A percentile compares a stretch with the other conserved stretches of the same genome.
These are phyloP conservation scores for Skeletonema menzelii DNA, from an alignment of 108 stramenopile genomes.

Conservation along the genomic window DNA sequence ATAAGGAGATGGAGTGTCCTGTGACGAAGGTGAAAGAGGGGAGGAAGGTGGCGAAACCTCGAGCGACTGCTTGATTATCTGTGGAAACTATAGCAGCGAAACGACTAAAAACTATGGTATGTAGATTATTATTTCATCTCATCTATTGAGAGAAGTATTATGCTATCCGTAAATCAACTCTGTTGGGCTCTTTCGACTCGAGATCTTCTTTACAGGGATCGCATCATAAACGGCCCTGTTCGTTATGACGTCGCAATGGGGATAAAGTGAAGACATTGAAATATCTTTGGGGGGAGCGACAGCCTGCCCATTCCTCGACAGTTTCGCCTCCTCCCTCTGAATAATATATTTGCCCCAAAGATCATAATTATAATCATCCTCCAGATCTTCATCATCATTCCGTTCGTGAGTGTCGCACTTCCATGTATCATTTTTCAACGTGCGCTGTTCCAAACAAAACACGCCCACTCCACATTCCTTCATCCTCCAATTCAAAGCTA, in stretches of 20 bases:
- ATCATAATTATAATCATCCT: constrained; percentile 48
- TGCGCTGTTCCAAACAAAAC: constrained; percentile 38
- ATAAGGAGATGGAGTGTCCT: constrained; percentile 95
- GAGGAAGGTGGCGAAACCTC: constrained; percentile 90
- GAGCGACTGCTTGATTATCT: neutral
- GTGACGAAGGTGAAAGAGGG: constrained; percentile 70
- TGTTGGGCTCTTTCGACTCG: constrained; percentile 46
- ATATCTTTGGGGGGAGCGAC: constrained; percentile 52
- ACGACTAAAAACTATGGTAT: neutral
- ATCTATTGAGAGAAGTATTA: neutral
- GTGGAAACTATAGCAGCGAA: neutral
- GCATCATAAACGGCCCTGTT: constrained; percentile 61
- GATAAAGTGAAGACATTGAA: constrained; percentile 64
- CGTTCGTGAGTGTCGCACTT: constrained; percentile 44
- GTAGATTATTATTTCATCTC: neutral
- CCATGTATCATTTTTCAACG: constrained; percentile 27
- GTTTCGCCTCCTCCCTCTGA: neutral
- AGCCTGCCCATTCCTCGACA: neutral
- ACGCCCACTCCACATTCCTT: constrained; percentile 51
- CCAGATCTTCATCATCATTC: constrained; percentile 57
- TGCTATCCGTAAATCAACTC: constrained; percentile 52
- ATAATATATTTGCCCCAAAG: constrained; percentile 51
- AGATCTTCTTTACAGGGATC: constrained; percentile 54
- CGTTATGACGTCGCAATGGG: constrained; percentile 55
- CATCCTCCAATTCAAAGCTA: constrained; percentile 69